phyloP scores from a whole-genome alignment of 202 grass and related monocot genomes.

The Thinopyrum obtusiflorum region DNA sequence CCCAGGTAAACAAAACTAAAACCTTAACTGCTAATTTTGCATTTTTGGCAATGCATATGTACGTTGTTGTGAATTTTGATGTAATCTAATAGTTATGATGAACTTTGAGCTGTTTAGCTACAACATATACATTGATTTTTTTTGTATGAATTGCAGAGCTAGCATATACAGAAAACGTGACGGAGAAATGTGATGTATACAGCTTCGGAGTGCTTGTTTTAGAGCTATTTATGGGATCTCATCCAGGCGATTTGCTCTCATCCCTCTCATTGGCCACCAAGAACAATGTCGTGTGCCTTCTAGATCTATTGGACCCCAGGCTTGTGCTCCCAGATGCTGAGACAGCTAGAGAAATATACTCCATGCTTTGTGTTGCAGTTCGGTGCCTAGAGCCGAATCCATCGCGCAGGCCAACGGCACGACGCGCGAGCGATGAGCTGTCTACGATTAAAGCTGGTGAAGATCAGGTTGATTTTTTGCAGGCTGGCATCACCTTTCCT shows the following conservation, averaged over 20 bases:
- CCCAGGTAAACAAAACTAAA: too few species aligned
- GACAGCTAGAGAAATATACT: background rate
- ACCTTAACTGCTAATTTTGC: background rate
- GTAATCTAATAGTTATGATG: background rate
- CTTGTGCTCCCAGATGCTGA: background rate
- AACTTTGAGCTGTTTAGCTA: background rate
- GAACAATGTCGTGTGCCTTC: background rate
- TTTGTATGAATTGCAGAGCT: background rate
- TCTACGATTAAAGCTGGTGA: background rate
- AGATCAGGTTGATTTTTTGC: background rate
- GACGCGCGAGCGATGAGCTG: background rate
- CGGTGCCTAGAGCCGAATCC: background rate
- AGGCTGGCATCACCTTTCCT: background rate
- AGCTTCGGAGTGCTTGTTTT: background rate
- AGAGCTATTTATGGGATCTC: background rate
- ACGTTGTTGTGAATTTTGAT: too few species aligned
- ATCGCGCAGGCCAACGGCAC: background rate
- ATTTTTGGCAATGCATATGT: too few species aligned
- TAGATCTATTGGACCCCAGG: background rate
- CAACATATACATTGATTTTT: background rate
- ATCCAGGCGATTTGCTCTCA: background rate
- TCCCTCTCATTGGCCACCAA: too few species aligned
- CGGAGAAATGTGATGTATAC: too few species aligned
- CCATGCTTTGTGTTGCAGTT: background rate
- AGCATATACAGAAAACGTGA: background rate